Conservation (phyloP, 768 basidiomycete species). For the Psilocybe cyanescens region DNA sequence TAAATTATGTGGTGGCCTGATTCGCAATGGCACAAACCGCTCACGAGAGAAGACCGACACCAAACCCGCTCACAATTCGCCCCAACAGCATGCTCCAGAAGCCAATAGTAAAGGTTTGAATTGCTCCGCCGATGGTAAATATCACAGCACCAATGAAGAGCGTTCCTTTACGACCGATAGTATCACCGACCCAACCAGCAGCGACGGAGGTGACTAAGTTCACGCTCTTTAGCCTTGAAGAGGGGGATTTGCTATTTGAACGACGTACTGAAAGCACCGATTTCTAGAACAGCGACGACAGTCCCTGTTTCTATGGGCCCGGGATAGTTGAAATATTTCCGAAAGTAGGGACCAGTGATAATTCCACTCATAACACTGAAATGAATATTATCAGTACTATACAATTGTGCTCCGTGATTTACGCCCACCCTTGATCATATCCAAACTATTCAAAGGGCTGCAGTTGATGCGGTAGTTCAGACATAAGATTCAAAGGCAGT, state of each 20-base stretch:
- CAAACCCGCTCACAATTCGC: conserved; percentile 82
- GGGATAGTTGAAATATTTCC: conserved; percentile 81
- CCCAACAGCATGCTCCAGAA: conserved; percentile 85
- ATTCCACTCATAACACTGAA: conserved; percentile 87
- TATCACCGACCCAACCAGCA: conserved; percentile 87
- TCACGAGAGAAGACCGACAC: conserved; percentile 88
- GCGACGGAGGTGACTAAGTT: conserved; percentile 81
- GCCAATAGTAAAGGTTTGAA: conserved; percentile 84
- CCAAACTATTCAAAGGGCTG: conserved; percentile 56
- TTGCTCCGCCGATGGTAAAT: conserved; percentile 84
- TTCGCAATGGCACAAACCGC: conserved; percentile 23
- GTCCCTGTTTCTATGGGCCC: conserved; percentile 79
- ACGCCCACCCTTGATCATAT: conserved; percentile 82
- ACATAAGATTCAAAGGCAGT: conserved; percentile 17
- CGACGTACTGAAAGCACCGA: conserved; percentile 84
- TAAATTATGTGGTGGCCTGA: not conserved
- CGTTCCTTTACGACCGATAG: conserved; percentile 83
- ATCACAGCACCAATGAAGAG: conserved; percentile 82
- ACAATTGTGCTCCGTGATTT: not conserved
- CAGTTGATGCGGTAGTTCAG: not conserved
- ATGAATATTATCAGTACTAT: not conserved
- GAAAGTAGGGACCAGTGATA: conserved; percentile 86
- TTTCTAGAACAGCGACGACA: conserved; percentile 94
- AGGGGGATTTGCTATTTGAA: not conserved
- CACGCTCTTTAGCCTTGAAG: not conserved